These are phyloP conservation scores for Saturnispora mendoncae DNA, from an alignment of 805 yeast genomes.

Conservation along the genomic window DNA sequence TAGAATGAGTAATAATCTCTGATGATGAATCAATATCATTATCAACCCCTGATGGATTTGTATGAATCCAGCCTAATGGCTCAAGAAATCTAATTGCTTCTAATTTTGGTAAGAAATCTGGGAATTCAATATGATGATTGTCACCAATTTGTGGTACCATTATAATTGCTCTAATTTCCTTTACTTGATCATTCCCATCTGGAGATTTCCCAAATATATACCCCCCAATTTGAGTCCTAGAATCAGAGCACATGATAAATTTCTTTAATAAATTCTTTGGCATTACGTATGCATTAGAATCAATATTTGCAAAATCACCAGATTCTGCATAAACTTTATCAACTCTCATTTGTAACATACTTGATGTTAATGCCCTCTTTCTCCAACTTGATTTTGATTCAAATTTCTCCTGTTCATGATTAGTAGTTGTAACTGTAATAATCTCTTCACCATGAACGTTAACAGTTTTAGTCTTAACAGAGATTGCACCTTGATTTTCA, in stretches of 20 bases:
- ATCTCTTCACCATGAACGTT: conserved; percentile 96
- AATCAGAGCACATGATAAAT: conserved; percentile 73
- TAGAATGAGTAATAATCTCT: conserved; percentile 58
- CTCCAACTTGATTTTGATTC: conserved; percentile 89
- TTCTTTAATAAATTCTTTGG: conserved; percentile 75
- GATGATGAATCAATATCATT: conserved; percentile 50
- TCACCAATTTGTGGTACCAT: conserved; percentile 86
- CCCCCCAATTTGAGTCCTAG: conserved; percentile 76
- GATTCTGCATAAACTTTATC: conserved; percentile 66
- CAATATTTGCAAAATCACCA: conserved; percentile 47
- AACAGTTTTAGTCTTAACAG: conserved; percentile 71
- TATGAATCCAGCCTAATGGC: conserved; percentile 91
- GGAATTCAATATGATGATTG: conserved; percentile 53
- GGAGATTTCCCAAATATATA: conserved; percentile 76
- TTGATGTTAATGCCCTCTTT: conserved; percentile 69
- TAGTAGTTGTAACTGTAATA: conserved; percentile 84
- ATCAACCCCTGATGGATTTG: conserved; percentile 56
- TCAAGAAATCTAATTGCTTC: conserved; percentile 49
- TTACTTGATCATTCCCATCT: conserved; percentile 56
- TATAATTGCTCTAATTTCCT: conserved; percentile 68
- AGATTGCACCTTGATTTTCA: conserved; percentile 48
- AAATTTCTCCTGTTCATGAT: conserved; percentile 78
- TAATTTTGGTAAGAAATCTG: conserved; percentile 35
- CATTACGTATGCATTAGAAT: conserved; percentile 58
- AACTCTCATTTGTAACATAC: conserved; percentile 62